These are phyloP conservation scores for Tulasnella sp. DNA, from an alignment of 768 basidiomycete genomes.

Conservation along the genomic window DNA sequence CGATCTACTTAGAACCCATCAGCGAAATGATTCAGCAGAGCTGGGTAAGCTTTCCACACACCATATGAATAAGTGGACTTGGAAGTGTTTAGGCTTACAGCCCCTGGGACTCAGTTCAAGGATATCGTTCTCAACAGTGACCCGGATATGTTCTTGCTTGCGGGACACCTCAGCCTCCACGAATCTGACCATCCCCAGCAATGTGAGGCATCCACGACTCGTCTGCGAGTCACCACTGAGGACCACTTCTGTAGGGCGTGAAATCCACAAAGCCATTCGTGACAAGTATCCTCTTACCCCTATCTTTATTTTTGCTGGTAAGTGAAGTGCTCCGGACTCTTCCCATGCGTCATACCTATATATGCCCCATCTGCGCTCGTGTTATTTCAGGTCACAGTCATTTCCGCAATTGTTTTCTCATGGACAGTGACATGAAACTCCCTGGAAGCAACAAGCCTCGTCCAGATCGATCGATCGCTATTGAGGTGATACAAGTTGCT, in stretches of 20 bases:
- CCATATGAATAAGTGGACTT: no score
- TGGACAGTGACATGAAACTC: background rate
- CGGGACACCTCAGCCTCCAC: background rate
- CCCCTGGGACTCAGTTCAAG: background rate
- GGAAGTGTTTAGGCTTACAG: background rate
- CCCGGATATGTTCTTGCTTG: background rate
- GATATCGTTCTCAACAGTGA: background rate
- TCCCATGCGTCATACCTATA: background rate
- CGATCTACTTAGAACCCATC: background rate
- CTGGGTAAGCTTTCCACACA: background rate
- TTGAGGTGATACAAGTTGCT: background rate
- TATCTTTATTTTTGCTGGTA: background rate
- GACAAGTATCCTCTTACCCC: background rate
- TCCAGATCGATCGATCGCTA: background rate
- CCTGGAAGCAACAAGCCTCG: no score
- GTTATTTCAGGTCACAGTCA: conserved; percentile 3
- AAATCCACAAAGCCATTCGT: background rate
- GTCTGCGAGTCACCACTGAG: background rate
- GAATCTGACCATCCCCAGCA: background rate
- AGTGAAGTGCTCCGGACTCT: background rate
- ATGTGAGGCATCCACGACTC: background rate
- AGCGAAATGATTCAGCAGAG: background rate
- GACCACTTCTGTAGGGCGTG: background rate
- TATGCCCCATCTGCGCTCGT: no score
- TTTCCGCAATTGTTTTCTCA: background rate